phyloP scores from a whole-genome alignment of 2,329 filamentous ascomycete species.

The Phoma herbarum region DNA sequence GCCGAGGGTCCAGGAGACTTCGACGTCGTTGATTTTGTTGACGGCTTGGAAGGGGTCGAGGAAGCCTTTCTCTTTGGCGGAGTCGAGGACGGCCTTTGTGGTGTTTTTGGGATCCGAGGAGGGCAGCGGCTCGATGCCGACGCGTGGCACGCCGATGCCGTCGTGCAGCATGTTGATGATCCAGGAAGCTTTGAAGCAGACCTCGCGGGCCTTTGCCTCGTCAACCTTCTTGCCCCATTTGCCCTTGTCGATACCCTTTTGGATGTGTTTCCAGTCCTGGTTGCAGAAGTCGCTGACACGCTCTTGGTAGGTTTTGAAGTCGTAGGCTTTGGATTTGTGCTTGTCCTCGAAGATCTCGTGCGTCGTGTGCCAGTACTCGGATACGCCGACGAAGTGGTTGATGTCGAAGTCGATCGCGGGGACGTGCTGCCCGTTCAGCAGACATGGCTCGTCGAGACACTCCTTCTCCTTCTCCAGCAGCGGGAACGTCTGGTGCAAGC shows the following conservation, averaged over 20 bases:
- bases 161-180: conserved; percentile 96
- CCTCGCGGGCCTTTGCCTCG: conserved; percentile 77
- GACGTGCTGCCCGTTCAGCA: conserved; percentile 90
- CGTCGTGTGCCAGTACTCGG: conserved; percentile 98
- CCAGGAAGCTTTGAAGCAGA: conserved; percentile 99
- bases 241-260: conserved; percentile 68
- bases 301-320: conserved; percentile 87
- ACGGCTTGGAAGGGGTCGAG: conserved; percentile 90
- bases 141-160: conserved; percentile 89
- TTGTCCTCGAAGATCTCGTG: conserved; percentile 88
- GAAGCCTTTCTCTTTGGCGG: conserved; percentile 77
- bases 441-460: conserved; percentile 83
- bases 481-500: conserved; percentile 81
- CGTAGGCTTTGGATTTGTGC: conserved; percentile 81
- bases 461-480: conserved; percentile 88
- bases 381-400: conserved; percentile 97
- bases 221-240: conserved; percentile 80
- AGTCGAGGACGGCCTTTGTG: conserved; percentile 73
- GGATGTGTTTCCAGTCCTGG: conserved; percentile 81
- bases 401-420: conserved; percentile 96
- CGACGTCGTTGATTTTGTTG: conserved; percentile 87
- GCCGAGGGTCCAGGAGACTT: conserved; percentile 96
- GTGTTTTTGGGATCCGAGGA: conserved; percentile 66
- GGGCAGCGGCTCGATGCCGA: conserved; percentile 74
- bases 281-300: conserved; percentile 86